These are phyloP conservation scores for Paraphoma sp. DNA, from an alignment of 2,329 filamentous ascomycete species.

Conservation along the genomic window DNA sequence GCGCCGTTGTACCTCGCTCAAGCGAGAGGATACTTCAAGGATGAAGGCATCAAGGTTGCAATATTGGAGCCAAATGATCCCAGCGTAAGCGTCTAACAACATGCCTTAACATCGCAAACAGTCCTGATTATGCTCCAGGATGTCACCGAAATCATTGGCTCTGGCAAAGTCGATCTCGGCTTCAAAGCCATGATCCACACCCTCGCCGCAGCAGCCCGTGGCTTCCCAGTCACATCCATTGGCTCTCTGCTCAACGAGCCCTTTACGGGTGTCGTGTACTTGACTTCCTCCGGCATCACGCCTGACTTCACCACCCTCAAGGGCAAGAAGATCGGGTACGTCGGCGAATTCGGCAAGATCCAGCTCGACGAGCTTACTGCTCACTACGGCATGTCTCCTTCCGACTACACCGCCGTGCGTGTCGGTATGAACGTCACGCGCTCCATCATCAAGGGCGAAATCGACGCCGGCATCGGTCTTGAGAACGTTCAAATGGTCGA, in stretches of 20 bases:
- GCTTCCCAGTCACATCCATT: constrained; percentile 75
- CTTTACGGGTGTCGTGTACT: constrained; percentile 79
- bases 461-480: constrained; percentile 78
- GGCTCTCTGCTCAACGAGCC: constrained; percentile 80
- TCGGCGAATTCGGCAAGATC: constrained; percentile 82
- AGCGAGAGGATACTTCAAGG: constrained; percentile 75
- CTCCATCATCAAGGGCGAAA: constrained; percentile 74
- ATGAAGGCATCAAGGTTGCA: constrained; percentile 79
- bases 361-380: constrained; percentile 82
- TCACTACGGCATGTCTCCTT: constrained; percentile 75
- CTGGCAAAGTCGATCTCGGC: constrained; percentile 76
- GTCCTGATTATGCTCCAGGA: constrained; percentile 54
- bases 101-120: constrained; percentile 2
- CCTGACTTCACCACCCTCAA: constrained; percentile 76
- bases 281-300: constrained; percentile 76
- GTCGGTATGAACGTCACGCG: constrained; percentile 84
- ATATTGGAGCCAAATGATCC: constrained; percentile 80
- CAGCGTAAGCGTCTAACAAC: constrained; percentile 56
- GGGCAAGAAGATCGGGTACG: constrained; percentile 79
- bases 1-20: constrained; percentile 79
- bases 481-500: constrained; percentile 88
- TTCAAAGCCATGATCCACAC: constrained; percentile 89
- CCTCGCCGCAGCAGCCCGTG: constrained; percentile 76
- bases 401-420: constrained; percentile 77
- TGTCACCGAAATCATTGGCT: constrained; percentile 82